Base-by-base conservation (phyloP, 176 grass and related monocot species). In the Bonia amplexicaulis region DNA sequence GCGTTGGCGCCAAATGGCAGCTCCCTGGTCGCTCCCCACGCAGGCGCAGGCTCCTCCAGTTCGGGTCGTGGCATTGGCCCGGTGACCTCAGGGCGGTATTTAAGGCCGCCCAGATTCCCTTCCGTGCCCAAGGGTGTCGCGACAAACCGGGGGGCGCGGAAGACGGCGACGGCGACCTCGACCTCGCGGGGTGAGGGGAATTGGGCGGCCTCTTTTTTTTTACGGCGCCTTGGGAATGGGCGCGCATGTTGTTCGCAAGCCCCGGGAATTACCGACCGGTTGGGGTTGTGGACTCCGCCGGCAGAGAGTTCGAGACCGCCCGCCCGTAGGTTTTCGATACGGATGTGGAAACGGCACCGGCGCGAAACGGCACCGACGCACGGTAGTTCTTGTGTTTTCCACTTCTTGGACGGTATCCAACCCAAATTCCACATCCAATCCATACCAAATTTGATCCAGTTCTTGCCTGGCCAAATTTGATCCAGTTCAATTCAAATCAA, bases 261-360 rank as follows among this genome's bases (percentile, higher is more conserved):
- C 26, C 60, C 42, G 16, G n/a, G 55, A 76, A 59, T 85, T 85
- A 89, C 82, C 71, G 69, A 29, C 59, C 74, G 66, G 29, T 14
- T 19, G 41, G 4, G 64, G 77, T 85, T 89, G 82, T 60, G 84
- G 78, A 59, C 78, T 90, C 88, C 88, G 88, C 88, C 83, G 76
- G 44, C 51, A 33, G 31, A 33, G 31, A 33, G 31, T 33, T 3
- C 14, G 68, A 19, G 37, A 0, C 37, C 61, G 17, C 39, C 63
- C 64, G 33, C 9, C 74, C 39, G 60, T 76, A 19, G 70, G 52
- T 67, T 29, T 55, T 48, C 39, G 17, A n/a, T 37, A 41, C 11
- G 25, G 39, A 20, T 42, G 26, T 39, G 17, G 67, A 31, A 79
- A 19, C 7, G 37, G 33, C 17, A 29, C 27, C 27, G 27, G 27